A percentile compares a stretch with the other conserved stretches of the same genome.
Evolutionary conservation across 371 early-diverging fungal genomes (phyloP).

Genomic region (Rhizopus sp.): DNA sequence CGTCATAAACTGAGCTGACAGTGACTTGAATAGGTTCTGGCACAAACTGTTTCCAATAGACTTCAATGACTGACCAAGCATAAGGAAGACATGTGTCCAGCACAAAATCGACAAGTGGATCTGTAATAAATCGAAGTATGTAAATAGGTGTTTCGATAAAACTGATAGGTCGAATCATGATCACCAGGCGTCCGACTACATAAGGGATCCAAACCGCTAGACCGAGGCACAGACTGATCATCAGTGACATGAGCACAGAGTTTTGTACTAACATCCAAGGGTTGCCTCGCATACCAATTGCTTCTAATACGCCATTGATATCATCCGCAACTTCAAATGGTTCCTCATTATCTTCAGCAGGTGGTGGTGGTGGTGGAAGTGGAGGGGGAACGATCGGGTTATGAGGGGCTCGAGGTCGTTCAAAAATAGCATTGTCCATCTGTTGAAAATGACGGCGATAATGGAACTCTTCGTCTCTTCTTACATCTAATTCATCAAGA

Average conservation of each 20-base stretch:
- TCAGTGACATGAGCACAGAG: constrained; percentile 68
- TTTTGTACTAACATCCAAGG: constrained; percentile 72
- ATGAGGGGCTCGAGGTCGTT: too few relatives aligned
- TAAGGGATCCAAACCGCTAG: constrained; percentile 76
- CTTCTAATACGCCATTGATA: constrained; percentile 78
- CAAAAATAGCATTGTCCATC: too few relatives aligned
- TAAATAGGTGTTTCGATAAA: constrained; percentile 49
- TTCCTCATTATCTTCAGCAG: constrained; percentile 27
- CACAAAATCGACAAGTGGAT: constrained; percentile 54
- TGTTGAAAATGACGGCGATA: too few relatives aligned
- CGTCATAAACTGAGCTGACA: constrained; percentile 6
- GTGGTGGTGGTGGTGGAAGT: constrained; percentile 2
- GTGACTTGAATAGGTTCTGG: constrained; percentile 10
- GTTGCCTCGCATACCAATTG: constrained; percentile 87
- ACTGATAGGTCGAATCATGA: constrained; percentile 51
- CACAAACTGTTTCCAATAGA: constrained; percentile 5
- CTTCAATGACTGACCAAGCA: constrained; percentile 28
- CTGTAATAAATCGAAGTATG: constrained; percentile 47
- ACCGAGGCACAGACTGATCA: constrained; percentile 70
- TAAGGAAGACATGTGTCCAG: constrained; percentile 43
- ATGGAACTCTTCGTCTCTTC: too few relatives aligned
- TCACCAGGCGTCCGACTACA: constrained; percentile 57
- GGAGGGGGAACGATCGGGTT: neutral
- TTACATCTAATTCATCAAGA: too few relatives aligned
- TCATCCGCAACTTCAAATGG: constrained; percentile 57